phyloP scores from a whole-genome alignment of 257 asterid genomes.

The Striga asiatica region DNA sequence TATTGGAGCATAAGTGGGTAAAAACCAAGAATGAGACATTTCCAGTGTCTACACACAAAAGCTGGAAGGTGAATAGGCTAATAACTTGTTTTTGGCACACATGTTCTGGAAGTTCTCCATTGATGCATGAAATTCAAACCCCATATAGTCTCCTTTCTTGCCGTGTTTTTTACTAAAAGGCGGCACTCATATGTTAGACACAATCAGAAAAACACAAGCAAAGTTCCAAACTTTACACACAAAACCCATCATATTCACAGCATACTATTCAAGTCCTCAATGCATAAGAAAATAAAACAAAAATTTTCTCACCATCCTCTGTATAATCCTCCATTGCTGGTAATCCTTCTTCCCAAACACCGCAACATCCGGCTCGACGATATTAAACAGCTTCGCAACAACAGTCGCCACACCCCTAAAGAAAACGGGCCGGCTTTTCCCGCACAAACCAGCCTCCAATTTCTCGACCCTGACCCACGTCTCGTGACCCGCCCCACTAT shows the following conservation, averaged over 20 bases:
- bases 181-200: too few species aligned
- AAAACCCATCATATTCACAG: neutral
- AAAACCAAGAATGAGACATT: too few species aligned
- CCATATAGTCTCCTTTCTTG: too few species aligned
- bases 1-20: too few species aligned
- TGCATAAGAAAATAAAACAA: neutral
- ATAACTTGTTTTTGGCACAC: too few species aligned
- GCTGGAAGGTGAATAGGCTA: too few species aligned
- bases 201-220: neutral
- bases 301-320: slow-evolving; percentile 50
- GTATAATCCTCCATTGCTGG: slow-evolving; percentile 79
- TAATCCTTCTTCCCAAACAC: slow-evolving; percentile 96
- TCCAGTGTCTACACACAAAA: too few species aligned
- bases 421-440: slow-evolving; percentile 77
- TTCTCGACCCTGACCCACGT: slow-evolving; percentile 77
- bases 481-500: slow-evolving; percentile 62
- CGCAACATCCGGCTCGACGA: slow-evolving; percentile 88
- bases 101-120: too few species aligned
- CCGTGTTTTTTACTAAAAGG: too few species aligned
- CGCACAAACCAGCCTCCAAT: slow-evolving; percentile 82
- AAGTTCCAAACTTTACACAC: neutral
- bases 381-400: slow-evolving; percentile 73
- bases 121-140: too few species aligned
- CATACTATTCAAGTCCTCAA: neutral
- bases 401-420: slow-evolving; percentile 94